A percentile compares a stretch with the other conserved stretches of the same genome.
These are phyloP conservation scores for Striga hermonthica DNA, from an alignment of 305 asterid species.

Conservation along the genomic window DNA sequence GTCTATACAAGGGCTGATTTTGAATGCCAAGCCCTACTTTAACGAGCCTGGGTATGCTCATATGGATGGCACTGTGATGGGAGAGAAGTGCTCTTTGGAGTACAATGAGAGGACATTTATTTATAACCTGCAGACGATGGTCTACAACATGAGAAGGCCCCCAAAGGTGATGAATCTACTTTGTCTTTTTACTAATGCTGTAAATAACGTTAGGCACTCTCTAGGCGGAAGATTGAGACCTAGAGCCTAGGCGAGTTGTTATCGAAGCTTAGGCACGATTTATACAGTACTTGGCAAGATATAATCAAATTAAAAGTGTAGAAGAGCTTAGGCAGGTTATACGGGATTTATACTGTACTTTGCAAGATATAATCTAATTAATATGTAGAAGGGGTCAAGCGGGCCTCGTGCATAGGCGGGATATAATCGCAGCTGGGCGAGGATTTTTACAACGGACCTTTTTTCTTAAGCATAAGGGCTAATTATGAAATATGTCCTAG, in stretches of 20 bases:
- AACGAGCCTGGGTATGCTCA: constrained; percentile 85
- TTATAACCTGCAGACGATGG: constrained; percentile 68
- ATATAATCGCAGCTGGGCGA: too few species aligned
- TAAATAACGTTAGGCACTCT: not conserved
- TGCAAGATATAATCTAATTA: too few species aligned
- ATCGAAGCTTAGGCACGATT: not conserved
- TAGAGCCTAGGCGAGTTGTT: too few species aligned
- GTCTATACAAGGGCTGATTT: constrained; percentile 87
- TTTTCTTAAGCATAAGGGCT: too few species aligned
- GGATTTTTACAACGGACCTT: too few species aligned
- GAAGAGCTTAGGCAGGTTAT: too few species aligned
- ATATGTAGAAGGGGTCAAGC: too few species aligned
- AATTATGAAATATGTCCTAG: too few species aligned
- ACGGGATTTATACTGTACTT: too few species aligned
- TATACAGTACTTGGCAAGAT: not conserved
- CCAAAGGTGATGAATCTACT: constrained; percentile 58
- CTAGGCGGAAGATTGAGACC: too few species aligned
- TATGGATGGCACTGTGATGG: constrained; percentile 44
- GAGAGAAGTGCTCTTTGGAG: constrained; percentile 52
- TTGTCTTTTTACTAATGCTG: too few species aligned
- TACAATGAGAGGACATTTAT: constrained; percentile 71
- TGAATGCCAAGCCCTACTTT: constrained; percentile 79
- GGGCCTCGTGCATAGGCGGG: too few species aligned
- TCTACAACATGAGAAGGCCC: constrained; percentile 70
- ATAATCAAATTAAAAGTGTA: not conserved